Evolutionary conservation across 2,329 filamentous ascomycete species (phyloP).

Genomic region (Aspergillus pseudoterreus): DNA sequence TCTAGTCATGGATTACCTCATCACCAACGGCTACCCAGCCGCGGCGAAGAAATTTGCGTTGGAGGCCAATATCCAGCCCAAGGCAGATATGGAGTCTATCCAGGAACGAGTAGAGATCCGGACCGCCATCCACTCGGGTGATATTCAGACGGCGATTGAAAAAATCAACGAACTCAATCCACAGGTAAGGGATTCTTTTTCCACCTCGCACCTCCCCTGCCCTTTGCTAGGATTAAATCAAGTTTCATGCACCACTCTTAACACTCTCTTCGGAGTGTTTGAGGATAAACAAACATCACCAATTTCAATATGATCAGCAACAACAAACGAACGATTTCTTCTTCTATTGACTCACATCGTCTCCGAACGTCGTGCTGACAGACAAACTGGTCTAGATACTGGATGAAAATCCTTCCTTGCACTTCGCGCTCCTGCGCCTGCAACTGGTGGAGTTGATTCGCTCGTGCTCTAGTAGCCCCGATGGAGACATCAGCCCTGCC

Average conservation of each 20-base stretch:
- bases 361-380: constrained; percentile 20
- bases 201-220: background rate
- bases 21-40: constrained; percentile 89
- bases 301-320: constrained; percentile 78
- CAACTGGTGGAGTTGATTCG: constrained; percentile 94
- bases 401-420: constrained; percentile 74
- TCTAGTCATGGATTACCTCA: constrained; percentile 93
- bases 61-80: constrained; percentile 81
- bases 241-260: constrained; percentile 99
- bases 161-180: constrained; percentile 85
- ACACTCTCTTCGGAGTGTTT: constrained; percentile 67
- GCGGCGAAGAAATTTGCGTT: constrained; percentile 90
- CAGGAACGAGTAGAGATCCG: constrained; percentile 76
- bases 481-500: constrained; percentile 73
- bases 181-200: constrained; percentile 63
- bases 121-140: constrained; percentile 77
- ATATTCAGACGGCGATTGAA: constrained; percentile 81
- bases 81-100: constrained; percentile 69
- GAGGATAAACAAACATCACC: constrained; percentile 81
- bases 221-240: constrained; percentile 83
- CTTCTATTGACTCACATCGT: constrained; percentile 8
- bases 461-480: constrained; percentile 61
- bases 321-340: constrained; percentile 10
- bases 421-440: constrained; percentile 84
- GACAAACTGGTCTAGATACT: constrained; percentile 63